Conservation (phyloP, 805 yeast genomes). For the Wickerhamiella vanderwaltii region DNA sequence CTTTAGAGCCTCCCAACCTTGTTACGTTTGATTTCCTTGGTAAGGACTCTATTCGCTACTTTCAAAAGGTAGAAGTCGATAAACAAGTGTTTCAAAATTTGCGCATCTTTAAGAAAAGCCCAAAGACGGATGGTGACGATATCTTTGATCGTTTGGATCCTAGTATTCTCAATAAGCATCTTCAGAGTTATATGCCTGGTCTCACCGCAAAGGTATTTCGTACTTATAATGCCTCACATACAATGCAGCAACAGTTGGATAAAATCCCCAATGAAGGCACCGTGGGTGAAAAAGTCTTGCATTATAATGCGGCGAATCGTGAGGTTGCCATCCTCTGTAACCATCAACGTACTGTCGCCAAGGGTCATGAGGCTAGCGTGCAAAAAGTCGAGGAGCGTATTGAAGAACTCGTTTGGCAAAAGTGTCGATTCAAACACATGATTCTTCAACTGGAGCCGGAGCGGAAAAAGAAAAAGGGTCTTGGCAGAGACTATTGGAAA, state of each 20-base stretch:
- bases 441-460: constrained; percentile 52
- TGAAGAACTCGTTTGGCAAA: constrained; percentile 76
- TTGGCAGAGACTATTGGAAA: constrained; percentile 39
- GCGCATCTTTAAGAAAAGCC: constrained; percentile 73
- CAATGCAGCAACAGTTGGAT: constrained; percentile 92
- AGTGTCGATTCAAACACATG: constrained; percentile 58
- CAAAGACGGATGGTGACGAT: constrained; percentile 86
- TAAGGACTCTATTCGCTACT: constrained; percentile 85
- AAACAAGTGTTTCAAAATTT: constrained; percentile 84
- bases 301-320: constrained; percentile 88
- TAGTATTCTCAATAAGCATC: constrained; percentile 64
- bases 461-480: constrained; percentile 37
- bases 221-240: constrained; percentile 90
- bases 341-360: constrained; percentile 88
- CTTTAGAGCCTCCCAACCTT: constrained; percentile 69
- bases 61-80: constrained; percentile 87
- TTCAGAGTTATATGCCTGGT: constrained; percentile 85
- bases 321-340: constrained; percentile 93
- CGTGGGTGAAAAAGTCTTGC: constrained; percentile 73
- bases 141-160: constrained; percentile 87
- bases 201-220: constrained; percentile 94
- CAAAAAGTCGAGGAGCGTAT: constrained; percentile 67
- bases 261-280: constrained; percentile 77
- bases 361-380: constrained; percentile 69
- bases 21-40: constrained; percentile 89